A percentile compares a stretch with the other conserved stretches of the same genome.
phyloP scores from a whole-genome alignment of 352 stramenopile genomes.

The Blastocystis sp. region DNA sequence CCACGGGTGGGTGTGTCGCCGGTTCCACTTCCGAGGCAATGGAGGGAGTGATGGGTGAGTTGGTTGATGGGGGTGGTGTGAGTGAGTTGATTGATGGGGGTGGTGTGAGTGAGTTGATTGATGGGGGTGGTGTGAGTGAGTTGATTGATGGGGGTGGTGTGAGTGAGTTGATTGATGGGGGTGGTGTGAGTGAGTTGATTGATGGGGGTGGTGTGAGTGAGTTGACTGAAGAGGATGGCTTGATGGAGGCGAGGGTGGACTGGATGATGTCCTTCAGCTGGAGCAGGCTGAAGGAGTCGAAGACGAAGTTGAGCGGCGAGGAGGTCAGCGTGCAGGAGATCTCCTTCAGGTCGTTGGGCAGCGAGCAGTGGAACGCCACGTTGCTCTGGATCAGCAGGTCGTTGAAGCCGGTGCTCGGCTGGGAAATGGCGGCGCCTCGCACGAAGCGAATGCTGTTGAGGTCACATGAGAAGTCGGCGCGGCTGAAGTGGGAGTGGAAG shows the following conservation, averaged over 20 bases:
- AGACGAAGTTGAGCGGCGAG: neutral
- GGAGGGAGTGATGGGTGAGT: neutral
- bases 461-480: neutral
- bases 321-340: neutral
- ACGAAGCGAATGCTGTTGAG: neutral
- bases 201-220: no score
- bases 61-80: no score
- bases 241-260: neutral
- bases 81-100: no score
- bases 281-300: neutral
- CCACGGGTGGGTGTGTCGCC: neutral
- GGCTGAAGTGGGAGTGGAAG: neutral
- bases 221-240: neutral
- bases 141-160: no score
- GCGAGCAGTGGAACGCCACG: neutral
- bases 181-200: no score
- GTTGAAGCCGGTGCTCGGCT: neutral
- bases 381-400: neutral
- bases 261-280: neutral
- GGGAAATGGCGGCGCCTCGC: neutral
- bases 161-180: no score
- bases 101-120: no score
- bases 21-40: neutral
- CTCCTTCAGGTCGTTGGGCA: neutral
- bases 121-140: no score